Evolutionary conservation across 495 filamentous ascomycete genomes (phyloP).

Genomic region (Talaromyces trachyspermus): DNA sequence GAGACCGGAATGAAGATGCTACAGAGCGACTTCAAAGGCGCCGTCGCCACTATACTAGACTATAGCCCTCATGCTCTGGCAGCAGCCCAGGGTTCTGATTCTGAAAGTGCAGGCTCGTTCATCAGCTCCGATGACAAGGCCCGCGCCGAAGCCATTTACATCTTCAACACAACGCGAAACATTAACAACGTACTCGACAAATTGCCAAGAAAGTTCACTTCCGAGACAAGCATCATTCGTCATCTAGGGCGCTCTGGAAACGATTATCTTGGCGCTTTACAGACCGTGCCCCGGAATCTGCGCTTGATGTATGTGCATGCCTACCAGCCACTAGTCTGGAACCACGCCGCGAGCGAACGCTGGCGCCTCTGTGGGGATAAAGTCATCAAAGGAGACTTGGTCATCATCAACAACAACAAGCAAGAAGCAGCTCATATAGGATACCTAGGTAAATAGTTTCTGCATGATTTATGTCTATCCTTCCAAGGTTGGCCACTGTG

Average conservation of each 20-base stretch:
- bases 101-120: conserved; percentile 15
- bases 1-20: conserved; percentile 76
- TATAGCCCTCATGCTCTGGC: conserved; percentile 47
- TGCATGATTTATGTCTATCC: not conserved
- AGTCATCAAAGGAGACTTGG: conserved; percentile 80
- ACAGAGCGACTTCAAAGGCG: conserved; percentile 67
- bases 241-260: conserved; percentile 47
- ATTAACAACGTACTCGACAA: conserved; percentile 49
- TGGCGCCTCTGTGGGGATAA: conserved; percentile 61
- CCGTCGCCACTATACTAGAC: conserved; percentile 63
- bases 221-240: conserved; percentile 69
- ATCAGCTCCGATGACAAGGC: conserved; percentile 63
- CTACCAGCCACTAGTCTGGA: conserved; percentile 93
- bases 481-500: not conserved
- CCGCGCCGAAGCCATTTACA: conserved; percentile 66
- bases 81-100: conserved; percentile 17
- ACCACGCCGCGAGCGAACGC: conserved; percentile 68
- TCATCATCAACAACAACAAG: conserved; percentile 55
- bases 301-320: conserved; percentile 93
- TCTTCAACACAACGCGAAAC: conserved; percentile 56
- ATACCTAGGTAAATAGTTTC: too few relatives aligned
- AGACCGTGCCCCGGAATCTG: conserved; percentile 66
- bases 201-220: conserved; percentile 74
- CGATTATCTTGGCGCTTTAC: conserved; percentile 74
- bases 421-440: conserved; percentile 38